Base-by-base conservation (phyloP, 345 rosid species). In the Citrus unshiu region DNA sequence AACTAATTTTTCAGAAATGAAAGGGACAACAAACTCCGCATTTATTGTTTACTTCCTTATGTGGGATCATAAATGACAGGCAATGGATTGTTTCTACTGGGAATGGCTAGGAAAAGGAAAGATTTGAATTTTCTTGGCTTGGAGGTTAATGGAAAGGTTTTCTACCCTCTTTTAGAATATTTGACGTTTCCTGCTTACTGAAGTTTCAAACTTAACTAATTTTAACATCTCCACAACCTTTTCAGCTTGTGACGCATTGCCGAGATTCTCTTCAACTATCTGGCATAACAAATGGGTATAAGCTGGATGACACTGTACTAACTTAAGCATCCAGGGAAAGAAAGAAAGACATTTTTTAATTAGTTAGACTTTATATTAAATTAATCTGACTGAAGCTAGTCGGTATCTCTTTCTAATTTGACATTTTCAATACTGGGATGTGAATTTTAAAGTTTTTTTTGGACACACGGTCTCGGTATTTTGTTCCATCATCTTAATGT, bases 111-210 rank as follows among this genome's bases (percentile, higher is more conserved):
- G 73, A 87, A 78, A 65, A 82, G 87, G 78, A 82, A 79, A 65
- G 89, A 85, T 82, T 78, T 87, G 27, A 92, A 92, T 81, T 90
- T 89, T 85, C 95, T 92, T 67, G 95, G 93, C 75, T 49, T 90
- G 37, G 93, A 92, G 87, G 86, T 85, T 16, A 90, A 92, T 72
- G 85, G 78, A 77, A 92, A 89, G 93, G 95, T 90, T 37, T 71
- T 62, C 7, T 68, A 51, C 58, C 73, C 79, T 70, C 70, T 24
- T 64, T 32, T 65, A 32, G 39, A 59, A 24, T 49, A 40, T 34
- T 66, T 24, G 4, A 21, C 21, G 22, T 27, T 63, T 56, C 71
- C 64, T 70, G 60, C 46, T 70, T 70, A 10, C n/a, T 40, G 51
- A 74, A 70, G 62, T 76, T 71, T 69, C 64, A 59, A 54, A 35